Base-by-base conservation (phyloP, 140 eudicot genomes). In the Bidens hawaiensis region DNA sequence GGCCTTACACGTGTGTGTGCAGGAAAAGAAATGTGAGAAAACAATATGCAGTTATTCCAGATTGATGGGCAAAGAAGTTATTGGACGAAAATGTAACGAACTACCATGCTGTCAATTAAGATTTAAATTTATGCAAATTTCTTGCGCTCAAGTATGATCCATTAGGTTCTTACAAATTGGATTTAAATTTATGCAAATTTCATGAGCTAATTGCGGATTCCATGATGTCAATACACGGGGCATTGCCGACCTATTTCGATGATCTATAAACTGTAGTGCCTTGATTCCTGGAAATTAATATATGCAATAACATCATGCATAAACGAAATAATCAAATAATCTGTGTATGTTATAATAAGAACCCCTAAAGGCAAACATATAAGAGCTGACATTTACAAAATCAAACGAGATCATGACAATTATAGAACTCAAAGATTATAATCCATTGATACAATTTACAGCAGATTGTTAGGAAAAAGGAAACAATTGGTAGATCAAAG, bases 301-400 rank as follows among this genome's bases (percentile, higher is more conserved):
- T 60, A 60, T 21, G 65, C 53, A 13, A 60, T 60, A 48, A 48
- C 54, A 40, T 36, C 21, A 40, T 41, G 36, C 22, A 60, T 7
- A 48, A 10, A 41, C 6, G 3, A 40, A 61, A 8, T 13, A 23
- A 13, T 21, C 6, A 50, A 50, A 21, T 33, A 33, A 33, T 33
- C 2, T 62, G 4, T 43, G 15, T 26, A 34, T 10, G 45, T 15
- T 28, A 15, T 28, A 46, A 15, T n/a, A 34, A 13, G 22, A 50
- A 33, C 11, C 18, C 34, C 24, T 5, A 5, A 31, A 31, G 8
- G 2, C 31, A 28, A 30, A 27, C 2, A 5, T 13, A 21, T 59
- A 19, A 18, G 6, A 11, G 38, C 36, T 47, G 33, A 18, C 12
- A 48, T 30, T 4, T 6, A 46, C 58, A 64, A 47, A 47, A 17